A percentile compares a stretch with the other conserved stretches of the same genome.
These are phyloP conservation scores for Phytopythium cucurbitacearum DNA, from an alignment of 352 stramenopile species.

Conservation along the genomic window DNA sequence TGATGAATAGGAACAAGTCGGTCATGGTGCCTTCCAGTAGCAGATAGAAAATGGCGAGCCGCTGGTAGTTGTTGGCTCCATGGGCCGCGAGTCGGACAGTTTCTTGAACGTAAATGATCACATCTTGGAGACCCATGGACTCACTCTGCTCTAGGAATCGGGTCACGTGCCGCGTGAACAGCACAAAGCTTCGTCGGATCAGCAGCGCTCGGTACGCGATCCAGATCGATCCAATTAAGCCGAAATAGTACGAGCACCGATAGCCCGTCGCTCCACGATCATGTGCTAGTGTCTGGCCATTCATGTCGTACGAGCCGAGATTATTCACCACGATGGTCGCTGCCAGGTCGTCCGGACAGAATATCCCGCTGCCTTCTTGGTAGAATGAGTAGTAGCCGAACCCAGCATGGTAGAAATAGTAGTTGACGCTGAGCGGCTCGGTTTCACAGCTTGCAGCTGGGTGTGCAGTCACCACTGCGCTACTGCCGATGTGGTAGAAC, in stretches of 20 bases:
- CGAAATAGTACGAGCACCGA: slow-evolving; percentile 11
- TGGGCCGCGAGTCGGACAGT: too few relatives aligned
- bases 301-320: not conserved
- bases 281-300: slow-evolving; percentile 4
- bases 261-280: slow-evolving; percentile 10
- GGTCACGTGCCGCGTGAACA: not conserved
- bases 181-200: slow-evolving; percentile 11
- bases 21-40: slow-evolving; percentile 12
- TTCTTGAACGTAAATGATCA: too few relatives aligned
- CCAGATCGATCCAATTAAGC: slow-evolving; percentile 9
- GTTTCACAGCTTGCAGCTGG: not conserved
- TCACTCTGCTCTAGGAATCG: too few relatives aligned
- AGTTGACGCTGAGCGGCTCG: slow-evolving; percentile 3
- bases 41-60: slow-evolving; percentile 4
- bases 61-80: slow-evolving; percentile 12
- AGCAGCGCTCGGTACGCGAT: slow-evolving; percentile 9
- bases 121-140: too few relatives aligned
- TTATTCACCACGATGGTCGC: slow-evolving; percentile 5
- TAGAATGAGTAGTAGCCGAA: slow-evolving; percentile 12
- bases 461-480: too few relatives aligned
- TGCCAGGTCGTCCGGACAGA: slow-evolving; percentile 8
- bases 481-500: slow-evolving; percentile 1
- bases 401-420: slow-evolving; percentile 11
- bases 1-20: slow-evolving; percentile 12
- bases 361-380: slow-evolving; percentile 8